Evolutionary conservation across 371 early-diverging fungal species (phyloP), one percentile per base, ranked within the genome.

Genomic region (Hamiltosporidium magnivora): DNA sequence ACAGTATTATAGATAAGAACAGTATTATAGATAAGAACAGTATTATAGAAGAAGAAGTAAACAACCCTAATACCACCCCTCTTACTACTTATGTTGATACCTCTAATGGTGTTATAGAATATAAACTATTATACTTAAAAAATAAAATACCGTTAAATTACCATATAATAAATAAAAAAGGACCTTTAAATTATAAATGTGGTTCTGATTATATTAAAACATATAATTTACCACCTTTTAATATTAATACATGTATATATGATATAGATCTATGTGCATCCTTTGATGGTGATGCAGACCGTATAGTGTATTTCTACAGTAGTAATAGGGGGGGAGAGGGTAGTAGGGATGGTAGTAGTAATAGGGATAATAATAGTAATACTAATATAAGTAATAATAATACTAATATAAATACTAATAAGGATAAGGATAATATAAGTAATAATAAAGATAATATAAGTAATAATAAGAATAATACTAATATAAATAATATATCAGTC

Each of bases 231-330:
- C 83, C 84, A 63, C 95, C 96, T 8, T 37, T 8, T 25, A n/a
- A 55, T 14, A 12, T 55, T 11, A 8, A 49, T 12, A 49, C 12
- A 8, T 49, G 8, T 6, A 8, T 49, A 12, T 8, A 12, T 12
- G 49, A 49, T 49, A 12, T 49, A 12, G 68, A 63, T 62, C 86
- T 91, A 62, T 89, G 83, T 65, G 88, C 88, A 69, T 91, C 95
- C 12, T 87, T 89, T 73, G 97, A 97, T 78, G 99, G 98, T 66
- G 99, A 99, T 80, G 96, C 94, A 58, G 99, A 99, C 77, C 90
- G 98, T 68, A 84, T 99, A 44, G 89, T 99, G 49, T 95, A 88
- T 84, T 95, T 91, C 46, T 54, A 62, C 68, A 65, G 25, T 25
- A 25, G 25, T 25, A 25, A 25, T 25, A 25, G 25, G 25, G 25